Conservation (phyloP, 352 stramenopile genomes). For the Phytophthora hybrid region DNA sequence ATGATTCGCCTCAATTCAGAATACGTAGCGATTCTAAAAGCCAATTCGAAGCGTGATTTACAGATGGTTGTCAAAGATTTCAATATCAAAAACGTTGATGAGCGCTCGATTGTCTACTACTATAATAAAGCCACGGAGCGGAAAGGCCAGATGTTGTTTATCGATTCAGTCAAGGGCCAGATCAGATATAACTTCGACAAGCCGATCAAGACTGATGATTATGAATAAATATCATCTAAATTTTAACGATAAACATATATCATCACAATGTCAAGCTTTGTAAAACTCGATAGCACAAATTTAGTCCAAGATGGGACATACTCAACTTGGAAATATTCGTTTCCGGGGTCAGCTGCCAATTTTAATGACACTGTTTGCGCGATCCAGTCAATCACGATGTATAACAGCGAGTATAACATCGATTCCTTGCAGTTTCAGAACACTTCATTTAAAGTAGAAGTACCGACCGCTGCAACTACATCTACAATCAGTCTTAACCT, state of each 20-base stretch:
- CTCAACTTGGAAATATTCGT: slow-evolving; percentile 1
- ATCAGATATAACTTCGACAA: no score
- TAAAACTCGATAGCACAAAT: slow-evolving; percentile 18
- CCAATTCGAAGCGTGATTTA: no score
- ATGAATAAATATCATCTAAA: no score
- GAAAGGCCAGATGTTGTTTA: no score
- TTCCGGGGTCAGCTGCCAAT: not conserved
- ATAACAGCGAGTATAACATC: slow-evolving; percentile 21
- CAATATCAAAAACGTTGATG: no score
- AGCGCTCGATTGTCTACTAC: no score
- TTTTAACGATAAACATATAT: no score
- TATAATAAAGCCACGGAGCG: no score
- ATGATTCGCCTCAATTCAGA: not conserved
- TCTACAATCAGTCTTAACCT: slow-evolving; percentile 5
- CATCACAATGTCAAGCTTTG: not conserved
- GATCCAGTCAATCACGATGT: slow-evolving; percentile 11
- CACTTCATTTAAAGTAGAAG: slow-evolving; percentile 12
- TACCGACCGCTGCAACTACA: slow-evolving; percentile 12
- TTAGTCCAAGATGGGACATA: slow-evolving; percentile 16
- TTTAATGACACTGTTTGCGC: not conserved
- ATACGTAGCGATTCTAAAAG: no score
- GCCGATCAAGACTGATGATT: no score
- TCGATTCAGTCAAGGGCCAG: no score
- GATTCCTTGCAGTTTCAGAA: slow-evolving; percentile 9
- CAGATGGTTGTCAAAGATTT: no score